These are phyloP conservation scores for Ascochyta fabae DNA, from an alignment of 2,329 filamentous ascomycete genomes.

Conservation along the genomic window DNA sequence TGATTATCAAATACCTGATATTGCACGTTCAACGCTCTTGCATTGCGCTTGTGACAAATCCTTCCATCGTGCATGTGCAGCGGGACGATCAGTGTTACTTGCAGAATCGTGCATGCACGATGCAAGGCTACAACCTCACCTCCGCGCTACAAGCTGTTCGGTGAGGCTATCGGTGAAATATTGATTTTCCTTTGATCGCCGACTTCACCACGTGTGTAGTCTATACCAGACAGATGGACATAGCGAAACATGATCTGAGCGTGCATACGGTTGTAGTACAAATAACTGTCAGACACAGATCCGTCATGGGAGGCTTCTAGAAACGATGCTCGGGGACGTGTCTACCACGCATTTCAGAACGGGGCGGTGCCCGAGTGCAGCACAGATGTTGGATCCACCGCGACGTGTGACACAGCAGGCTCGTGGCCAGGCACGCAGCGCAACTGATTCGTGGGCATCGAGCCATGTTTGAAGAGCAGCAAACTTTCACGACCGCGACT, in stretches of 20 bases:
- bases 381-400: slow-evolving; percentile 3
- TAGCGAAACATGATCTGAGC: background rate
- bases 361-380: background rate
- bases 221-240: slow-evolving; percentile 1
- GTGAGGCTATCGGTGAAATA: background rate
- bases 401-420: background rate
- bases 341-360: background rate
- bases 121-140: slow-evolving; percentile 3
- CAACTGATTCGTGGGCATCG: slow-evolving; percentile 1
- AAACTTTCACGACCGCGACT: slow-evolving; percentile 17
- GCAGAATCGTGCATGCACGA: slow-evolving; percentile 24
- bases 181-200: slow-evolving; percentile 9
- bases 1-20: slow-evolving; percentile 8
- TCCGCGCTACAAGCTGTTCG: background rate
- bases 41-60: slow-evolving; percentile 13
- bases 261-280: slow-evolving; percentile 8
- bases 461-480: slow-evolving; percentile 12
- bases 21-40: slow-evolving; percentile 14
- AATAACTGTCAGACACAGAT: slow-evolving; percentile 3
- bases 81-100: slow-evolving; percentile 27
- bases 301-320: slow-evolving; percentile 7
- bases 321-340: slow-evolving; percentile 4
- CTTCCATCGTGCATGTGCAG: slow-evolving; percentile 26
- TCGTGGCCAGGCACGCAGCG: slow-evolving; percentile 2
- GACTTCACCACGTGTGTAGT: background rate